Percentiles rank a stretch among this genome's conserved stretches.
These are phyloP conservation scores for Dovyalis caffra DNA, from an alignment of 345 rosid genomes.

Conservation along the genomic window DNA sequence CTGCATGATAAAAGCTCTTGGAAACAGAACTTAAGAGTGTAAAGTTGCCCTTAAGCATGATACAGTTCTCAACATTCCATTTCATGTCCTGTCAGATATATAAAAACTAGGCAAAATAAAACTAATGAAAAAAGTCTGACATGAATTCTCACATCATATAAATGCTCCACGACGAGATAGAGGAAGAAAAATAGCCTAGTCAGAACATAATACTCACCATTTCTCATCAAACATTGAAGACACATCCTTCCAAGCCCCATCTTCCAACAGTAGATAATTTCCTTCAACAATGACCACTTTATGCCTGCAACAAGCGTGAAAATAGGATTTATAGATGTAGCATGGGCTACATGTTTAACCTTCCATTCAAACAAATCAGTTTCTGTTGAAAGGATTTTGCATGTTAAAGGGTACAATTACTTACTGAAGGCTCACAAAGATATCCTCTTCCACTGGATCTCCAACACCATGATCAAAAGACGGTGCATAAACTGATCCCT, in stretches of 20 bases:
- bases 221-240: constrained; percentile 76
- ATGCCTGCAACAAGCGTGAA: constrained; percentile 58
- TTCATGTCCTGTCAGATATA: background rate
- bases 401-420: constrained; percentile 29
- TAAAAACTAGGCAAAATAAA: background rate
- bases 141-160: constrained; percentile 4
- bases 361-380: background rate
- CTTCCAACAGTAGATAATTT: constrained; percentile 67
- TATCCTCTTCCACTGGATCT: constrained; percentile 88
- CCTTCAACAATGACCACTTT: constrained; percentile 88
- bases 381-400: background rate
- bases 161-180: background rate
- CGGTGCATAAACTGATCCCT: constrained; percentile 88
- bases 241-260: constrained; percentile 76
- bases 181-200: constrained; percentile 7
- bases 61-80: background rate
- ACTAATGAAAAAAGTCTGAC: background rate
- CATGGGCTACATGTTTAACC: background rate
- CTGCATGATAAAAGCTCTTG: background rate
- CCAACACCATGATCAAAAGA: constrained; percentile 94
- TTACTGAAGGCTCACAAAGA: constrained; percentile 80
- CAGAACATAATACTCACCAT: constrained; percentile 50
- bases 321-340: constrained; percentile 1
- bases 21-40: background rate
- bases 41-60: background rate